Base-by-base conservation (phyloP, 176 grass and related monocot species). In the Tillandsia leiboldiana region DNA sequence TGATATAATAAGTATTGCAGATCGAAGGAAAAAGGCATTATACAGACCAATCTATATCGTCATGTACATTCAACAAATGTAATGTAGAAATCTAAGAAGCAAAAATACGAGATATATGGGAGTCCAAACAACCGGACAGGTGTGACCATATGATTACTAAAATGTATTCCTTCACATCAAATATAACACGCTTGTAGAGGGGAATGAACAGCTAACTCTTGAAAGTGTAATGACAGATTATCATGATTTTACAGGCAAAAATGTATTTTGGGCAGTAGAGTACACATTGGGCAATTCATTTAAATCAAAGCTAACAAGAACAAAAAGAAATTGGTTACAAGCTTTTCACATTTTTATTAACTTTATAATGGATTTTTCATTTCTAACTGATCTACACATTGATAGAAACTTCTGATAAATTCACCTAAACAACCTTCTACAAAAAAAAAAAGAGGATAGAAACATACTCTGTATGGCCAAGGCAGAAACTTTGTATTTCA, bases 401-500 rank as follows among this genome's bases (percentile, higher is more conserved):
- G 14, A 57, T 15, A n/a, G 53, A 57, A 57, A 17, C 13, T 57
- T 57, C 11, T 57, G 14, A 57, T 15, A 57, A 57, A n/a, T 11
- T 24, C 24, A 24, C 24, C 24, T 24, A 24, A 17, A 66, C 9
- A 42, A 66, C 9, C 13, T 66, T 3, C 1, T 42, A 5, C 9
- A 65, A 59, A 70, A 51, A n/a, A 49, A 81, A 75, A 83, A 49
- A 6, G 77, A 75, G 12, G 64, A 82, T 28, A 67, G 17, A 54
- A 78, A 85, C 83, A 72, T 80, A 93, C 94, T 99, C 84, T 75
- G 84, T 93, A 84, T 99, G 94, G 54, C 94, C 94, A 80, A 99
- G 94, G 84, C 86, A 99, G 83, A 99, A 99, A 59, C 84, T 93
- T 71, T 99, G 94, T 73, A 99, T 99, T 83, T 99, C 82, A 12